phyloP scores from a whole-genome alignment of 495 filamentous ascomycete genomes.

The Aspergillus cristatus region DNA sequence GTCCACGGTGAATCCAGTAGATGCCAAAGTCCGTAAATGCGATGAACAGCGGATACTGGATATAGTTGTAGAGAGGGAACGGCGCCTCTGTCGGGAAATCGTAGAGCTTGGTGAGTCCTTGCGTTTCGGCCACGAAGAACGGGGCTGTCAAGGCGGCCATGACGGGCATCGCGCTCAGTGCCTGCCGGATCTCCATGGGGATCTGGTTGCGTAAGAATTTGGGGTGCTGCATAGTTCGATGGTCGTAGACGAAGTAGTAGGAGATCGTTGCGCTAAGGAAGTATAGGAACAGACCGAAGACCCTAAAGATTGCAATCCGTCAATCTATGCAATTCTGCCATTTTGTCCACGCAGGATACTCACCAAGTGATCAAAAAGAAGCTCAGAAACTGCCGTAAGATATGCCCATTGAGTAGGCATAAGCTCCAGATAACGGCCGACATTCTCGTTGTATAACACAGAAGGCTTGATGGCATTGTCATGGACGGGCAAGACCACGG shows the following conservation, averaged over 20 bases:
- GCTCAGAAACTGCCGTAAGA: conserved; percentile 56
- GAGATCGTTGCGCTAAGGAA: conserved; percentile 66
- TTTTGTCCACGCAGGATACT: conserved; percentile 5
- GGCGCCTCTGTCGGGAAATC: conserved; percentile 59
- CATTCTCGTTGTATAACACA: conserved; percentile 8
- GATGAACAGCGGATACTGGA: conserved; percentile 87
- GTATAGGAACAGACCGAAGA: conserved; percentile 61
- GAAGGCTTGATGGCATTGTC: not conserved
- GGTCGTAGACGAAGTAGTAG: conserved; percentile 85
- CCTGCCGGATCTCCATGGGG: conserved; percentile 68
- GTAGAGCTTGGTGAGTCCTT: conserved; percentile 80
- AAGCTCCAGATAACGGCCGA: conserved; percentile 37
- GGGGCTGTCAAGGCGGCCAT: conserved; percentile 76
- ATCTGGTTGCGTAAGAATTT: conserved; percentile 90
- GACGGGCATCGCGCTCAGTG: conserved; percentile 56
- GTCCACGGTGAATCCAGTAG: conserved; percentile 85
- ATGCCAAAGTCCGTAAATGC: conserved; percentile 83
- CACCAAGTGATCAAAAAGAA: conserved; percentile 72
- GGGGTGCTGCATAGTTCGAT: conserved; percentile 72
- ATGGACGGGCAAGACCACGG: conserved; percentile 44
- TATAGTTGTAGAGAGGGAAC: conserved; percentile 58
- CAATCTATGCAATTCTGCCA: not conserved
- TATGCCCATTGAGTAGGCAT: conserved; percentile 55
- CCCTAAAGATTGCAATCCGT: conserved; percentile 5
- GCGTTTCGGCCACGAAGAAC: conserved; percentile 71